Evolutionary conservation across 129 eudicot genomes (phyloP), one percentile per base, ranked within the genome.

Genomic region (Pulicaria dysenterica): DNA sequence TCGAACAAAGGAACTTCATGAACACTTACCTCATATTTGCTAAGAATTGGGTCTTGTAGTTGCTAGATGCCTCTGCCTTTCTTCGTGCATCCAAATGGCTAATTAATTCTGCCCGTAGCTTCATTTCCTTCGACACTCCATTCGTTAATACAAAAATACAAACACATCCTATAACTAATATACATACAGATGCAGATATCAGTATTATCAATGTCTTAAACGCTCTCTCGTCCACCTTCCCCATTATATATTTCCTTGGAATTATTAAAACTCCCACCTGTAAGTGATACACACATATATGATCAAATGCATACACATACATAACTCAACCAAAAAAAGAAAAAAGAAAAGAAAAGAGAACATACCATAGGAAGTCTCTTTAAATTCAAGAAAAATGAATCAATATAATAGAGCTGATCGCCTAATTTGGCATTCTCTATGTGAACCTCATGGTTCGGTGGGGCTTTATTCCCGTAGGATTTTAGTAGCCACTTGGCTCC

Each of bases 41-140:
- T 61, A 94, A 64, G 80, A 94, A 94, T 81, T 94, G 99, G 77
- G 96, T 94, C 73, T 94, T 94, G 83, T 81, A 94, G 83, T 94
- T 94, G 84, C 88, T 94, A 15, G 99, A 94, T 51, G 97, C 97
- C 83, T 94, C 99, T 39, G 99, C 99, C 37, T 87, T 91, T 69
- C 99, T 86, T 73, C 99, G 85, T 45, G 99, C 99, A 76, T 94
- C 99, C 61, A 94, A 83, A 79, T 94, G 97, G 75, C 92, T 94
- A 44, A 94, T 94, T 34, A 94, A 73, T 81, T 80, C 96, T 13
- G 99, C 99, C 64, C 99, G 80, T 71, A 94, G 92, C 54, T 90
- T 94, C 99, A 94, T 94, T 77, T 90, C 99, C 82, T 94, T 94
- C 4, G 99, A 94, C 14, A 94, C 99, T 55, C 99, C 99, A 66